Base-by-base conservation (phyloP, 306 rosid genomes). In the Hippophae gyantsensis region DNA sequence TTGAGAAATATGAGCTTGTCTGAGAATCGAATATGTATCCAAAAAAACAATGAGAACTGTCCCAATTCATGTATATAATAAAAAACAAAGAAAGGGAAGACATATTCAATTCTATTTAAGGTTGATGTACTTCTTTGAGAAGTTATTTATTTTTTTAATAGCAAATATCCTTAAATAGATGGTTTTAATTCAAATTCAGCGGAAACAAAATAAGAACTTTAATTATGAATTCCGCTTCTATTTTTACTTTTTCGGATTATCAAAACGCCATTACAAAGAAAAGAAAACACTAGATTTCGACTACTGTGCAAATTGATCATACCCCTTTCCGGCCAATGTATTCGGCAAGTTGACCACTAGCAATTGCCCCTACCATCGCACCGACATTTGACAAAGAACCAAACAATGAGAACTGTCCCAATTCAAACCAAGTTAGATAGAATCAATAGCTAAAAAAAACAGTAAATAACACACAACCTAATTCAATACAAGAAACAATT, bases 331-430 rank as follows among this genome's bases (percentile, higher is more conserved):
- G 83, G 7, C 96, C 96, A 0, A 82, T 65, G 51, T 78, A 84
- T 58, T 87, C 96, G 56, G 94, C 77, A 57, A 87, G 80, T 72
- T 87, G 96, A 68, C 96, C 96, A 74, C 96, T 87, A 2, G 93
- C 81, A 57, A 87, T 78, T 58, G 96, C 96, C 41, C 96, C 96
- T 58, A 87, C 87, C 96, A 87, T 82, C 0, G 96, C 93, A 38
- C 96, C 96, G 60, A 87, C 96, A 62, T 87, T 87, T 13, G 96
- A 82, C 46, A 87, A 74, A 57, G 96, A 87, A 62, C 96, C 96
- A 54, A 87, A 84, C 60, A 82, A 0, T 56, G 96, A 89, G 57
- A 72, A 89, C 96, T 89, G 73, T 55, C 32, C 46, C 12, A 54
- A 25, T 38, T 32, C 6, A 13, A 61, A 41, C 9, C 42, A 46